These are phyloP conservation scores for Polyporus tsugae DNA, from an alignment of 1,284 basidiomycete genomes.

Conservation along the genomic window DNA sequence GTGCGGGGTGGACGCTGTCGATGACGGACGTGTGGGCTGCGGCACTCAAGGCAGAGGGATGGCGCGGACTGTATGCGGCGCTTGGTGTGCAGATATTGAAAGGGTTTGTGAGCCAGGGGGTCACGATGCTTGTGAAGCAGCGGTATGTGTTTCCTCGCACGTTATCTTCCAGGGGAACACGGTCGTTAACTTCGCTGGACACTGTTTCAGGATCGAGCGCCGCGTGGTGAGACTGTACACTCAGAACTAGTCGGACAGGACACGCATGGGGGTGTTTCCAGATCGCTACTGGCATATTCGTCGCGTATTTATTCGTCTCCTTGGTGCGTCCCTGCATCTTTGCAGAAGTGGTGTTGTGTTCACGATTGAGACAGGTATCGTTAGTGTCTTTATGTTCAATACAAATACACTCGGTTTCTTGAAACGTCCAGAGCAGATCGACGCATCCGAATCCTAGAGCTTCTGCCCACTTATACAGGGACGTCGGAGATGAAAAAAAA, in stretches of 20 bases:
- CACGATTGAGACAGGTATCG: background rate
- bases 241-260: background rate
- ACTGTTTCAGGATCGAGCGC: constrained; percentile 17
- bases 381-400: background rate
- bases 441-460: background rate
- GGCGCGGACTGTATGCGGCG: constrained; percentile 58
- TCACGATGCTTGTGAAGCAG: constrained; percentile 65
- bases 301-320: background rate
- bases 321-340: background rate
- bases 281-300: background rate
- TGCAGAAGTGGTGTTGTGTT: background rate
- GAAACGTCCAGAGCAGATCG: background rate
- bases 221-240: constrained; percentile 15
- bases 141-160: constrained; percentile 41
- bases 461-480: background rate
- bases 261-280: background rate
- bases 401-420: background rate
- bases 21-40: constrained; percentile 37
- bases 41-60: constrained; percentile 40
- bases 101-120: constrained; percentile 62
- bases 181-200: background rate
- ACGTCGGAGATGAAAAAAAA: background rate
- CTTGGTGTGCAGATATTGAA: constrained; percentile 61
- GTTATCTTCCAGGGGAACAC: background rate
- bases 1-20: constrained; percentile 22